Evolutionary conservation across 305 asterid species (phyloP).

Genomic region (Rubia tinctorum): DNA sequence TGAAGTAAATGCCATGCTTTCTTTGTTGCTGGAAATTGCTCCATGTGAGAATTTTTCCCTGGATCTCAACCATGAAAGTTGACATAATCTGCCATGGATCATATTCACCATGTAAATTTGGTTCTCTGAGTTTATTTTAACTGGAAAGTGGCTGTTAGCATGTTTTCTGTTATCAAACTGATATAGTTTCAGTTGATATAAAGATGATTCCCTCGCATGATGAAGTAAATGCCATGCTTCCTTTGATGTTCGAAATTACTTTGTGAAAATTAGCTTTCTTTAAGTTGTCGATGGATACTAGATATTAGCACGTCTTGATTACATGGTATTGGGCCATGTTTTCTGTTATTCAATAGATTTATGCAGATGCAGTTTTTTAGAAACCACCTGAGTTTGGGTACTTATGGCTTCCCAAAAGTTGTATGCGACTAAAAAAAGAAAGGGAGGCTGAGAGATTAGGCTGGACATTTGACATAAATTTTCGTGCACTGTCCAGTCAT

Average conservation of each 20-base stretch:
- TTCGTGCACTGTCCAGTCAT: too few species aligned
- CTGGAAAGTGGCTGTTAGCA: background rate
- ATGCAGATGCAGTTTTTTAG: background rate
- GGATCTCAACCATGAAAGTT: background rate
- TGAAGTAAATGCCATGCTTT: too few species aligned
- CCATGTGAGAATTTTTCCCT: background rate
- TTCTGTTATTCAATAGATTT: background rate
- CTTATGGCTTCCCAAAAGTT: background rate
- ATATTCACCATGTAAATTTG: background rate
- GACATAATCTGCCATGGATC: background rate
- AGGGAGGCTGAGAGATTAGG: too few species aligned
- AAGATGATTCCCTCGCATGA: background rate
- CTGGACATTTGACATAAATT: too few species aligned
- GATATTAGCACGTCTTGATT: too few species aligned
- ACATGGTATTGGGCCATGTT: background rate
- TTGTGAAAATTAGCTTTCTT: background rate
- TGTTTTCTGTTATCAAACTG: background rate
- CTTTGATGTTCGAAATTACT: background rate
- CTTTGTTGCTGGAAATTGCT: background rate
- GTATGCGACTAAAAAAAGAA: too few species aligned
- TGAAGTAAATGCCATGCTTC: background rate
- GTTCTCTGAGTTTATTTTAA: background rate
- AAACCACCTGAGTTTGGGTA: background rate
- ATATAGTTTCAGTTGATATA: background rate
- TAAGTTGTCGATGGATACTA: too few species aligned